Percentiles rank a stretch among this genome's conserved stretches.
phyloP scores from a whole-genome alignment of 805 yeast genomes.

The Metschnikowia proteae region DNA sequence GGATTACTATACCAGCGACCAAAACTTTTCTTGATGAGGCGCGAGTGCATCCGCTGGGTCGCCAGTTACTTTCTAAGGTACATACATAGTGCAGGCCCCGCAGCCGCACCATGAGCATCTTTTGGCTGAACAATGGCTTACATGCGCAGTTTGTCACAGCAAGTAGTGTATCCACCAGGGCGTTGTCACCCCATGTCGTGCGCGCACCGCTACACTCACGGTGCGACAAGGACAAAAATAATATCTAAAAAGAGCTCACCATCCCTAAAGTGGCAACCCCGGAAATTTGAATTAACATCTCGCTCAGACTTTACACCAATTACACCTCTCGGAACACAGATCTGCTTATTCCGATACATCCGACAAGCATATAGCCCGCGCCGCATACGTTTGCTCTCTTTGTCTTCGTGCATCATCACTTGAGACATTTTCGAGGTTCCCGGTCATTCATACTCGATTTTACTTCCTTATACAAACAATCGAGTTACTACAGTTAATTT shows the following conservation, averaged over 20 bases:
- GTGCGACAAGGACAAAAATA: conserved; percentile 1
- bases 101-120: background rate
- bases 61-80: background rate
- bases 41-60: background rate
- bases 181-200: conserved; percentile 9
- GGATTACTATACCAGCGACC: conserved; percentile 13
- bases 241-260: background rate
- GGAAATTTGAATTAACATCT: background rate
- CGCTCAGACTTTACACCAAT: background rate
- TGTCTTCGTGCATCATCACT: background rate
- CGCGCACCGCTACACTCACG: conserved; percentile 7
- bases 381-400: background rate
- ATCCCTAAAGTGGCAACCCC: background rate
- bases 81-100: background rate
- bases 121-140: background rate
- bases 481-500: background rate
- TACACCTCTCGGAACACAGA: background rate
- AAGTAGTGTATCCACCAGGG: conserved; percentile 2
- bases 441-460: background rate
- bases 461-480: background rate
- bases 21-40: background rate
- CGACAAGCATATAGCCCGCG: background rate
- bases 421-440: background rate
- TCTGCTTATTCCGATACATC: background rate
- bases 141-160: background rate